Evolutionary conservation across 768 basidiomycete species (phyloP), one percentile per base, ranked within the genome.

Genomic region (Suillus subalutaceus): DNA sequence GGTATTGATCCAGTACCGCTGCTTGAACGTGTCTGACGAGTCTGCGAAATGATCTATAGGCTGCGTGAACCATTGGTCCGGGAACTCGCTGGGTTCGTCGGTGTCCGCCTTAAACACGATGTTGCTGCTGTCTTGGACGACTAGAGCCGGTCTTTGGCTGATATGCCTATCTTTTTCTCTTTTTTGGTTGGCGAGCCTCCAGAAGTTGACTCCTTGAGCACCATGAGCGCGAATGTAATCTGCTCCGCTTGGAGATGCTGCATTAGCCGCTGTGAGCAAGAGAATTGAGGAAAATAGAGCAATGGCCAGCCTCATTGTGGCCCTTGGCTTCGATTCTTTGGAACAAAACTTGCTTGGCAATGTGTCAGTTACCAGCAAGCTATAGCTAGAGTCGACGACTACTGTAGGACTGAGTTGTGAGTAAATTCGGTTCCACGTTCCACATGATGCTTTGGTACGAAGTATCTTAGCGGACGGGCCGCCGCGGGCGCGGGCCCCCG

Each of bases 1-100:
- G 23, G 87, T 86, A 73, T 90, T 96, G 44, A 96, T 83, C 97
- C 97, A 99, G 77, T 94, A 99, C 23, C 97, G 85, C 73, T 99
- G 96, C 62, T 84, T 79, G 79, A 93, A 98, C 0, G 88, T 92
- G 52, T 86, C 84, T 12, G 80, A 78, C 15, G 80, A 74, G 43
- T 81, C 81, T 68, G 83, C 79, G 70, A 91, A 90, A 74, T 98
- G 96, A 73, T 96, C 94, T 67, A 97, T 79, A 3, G 92, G 94
- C 73, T 98, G 96, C 63, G 83, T 77, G 79, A 97, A 96, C 81
- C 86, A 92, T 58, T 86, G 85, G 4, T 84, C 83, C 16, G 79
- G 80, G 74, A 90, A 90, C 44, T 84, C 82, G 30, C 69, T 46
- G 63, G 60, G 65, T 55, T 70, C 65, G 62, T 68, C 64, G 40